These are phyloP conservation scores for Saccharum officinarum DNA, from an alignment of 176 grass and related monocot genomes.

Conservation along the genomic window DNA sequence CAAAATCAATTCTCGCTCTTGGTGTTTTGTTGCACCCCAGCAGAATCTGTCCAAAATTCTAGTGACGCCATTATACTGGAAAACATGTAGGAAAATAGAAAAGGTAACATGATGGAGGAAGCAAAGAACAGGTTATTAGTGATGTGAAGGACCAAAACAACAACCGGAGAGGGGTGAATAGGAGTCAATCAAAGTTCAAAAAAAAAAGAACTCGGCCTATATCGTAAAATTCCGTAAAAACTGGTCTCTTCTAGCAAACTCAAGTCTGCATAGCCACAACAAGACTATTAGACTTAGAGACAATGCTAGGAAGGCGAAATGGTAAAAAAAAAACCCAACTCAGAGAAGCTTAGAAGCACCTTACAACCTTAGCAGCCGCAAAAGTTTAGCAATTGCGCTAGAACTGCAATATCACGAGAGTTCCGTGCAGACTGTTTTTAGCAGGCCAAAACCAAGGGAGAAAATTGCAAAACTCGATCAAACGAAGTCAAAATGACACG, in stretches of 20 bases:
- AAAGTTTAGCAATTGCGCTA: background rate
- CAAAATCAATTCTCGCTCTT: background rate
- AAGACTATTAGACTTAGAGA: background rate
- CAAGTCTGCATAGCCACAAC: background rate
- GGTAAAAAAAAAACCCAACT: background rate
- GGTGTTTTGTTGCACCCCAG: background rate
- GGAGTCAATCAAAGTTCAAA: background rate
- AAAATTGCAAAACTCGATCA: background rate
- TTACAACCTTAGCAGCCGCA: background rate
- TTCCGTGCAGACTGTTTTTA: background rate
- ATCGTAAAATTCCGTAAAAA: background rate
- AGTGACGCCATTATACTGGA: background rate
- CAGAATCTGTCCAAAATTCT: background rate
- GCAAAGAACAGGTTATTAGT: background rate
- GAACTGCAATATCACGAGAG: background rate
- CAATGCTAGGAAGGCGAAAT: background rate
- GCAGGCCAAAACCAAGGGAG: background rate
- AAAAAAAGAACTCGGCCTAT: background rate
- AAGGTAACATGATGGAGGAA: background rate
- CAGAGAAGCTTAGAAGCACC: background rate
- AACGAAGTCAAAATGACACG: background rate
- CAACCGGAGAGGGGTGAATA: background rate
- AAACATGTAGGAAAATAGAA: background rate
- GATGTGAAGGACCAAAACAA: background rate
- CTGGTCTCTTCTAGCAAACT: background rate